Base-by-base conservation (phyloP, 805 yeast species). In the Kodamaea lidongshanica region DNA sequence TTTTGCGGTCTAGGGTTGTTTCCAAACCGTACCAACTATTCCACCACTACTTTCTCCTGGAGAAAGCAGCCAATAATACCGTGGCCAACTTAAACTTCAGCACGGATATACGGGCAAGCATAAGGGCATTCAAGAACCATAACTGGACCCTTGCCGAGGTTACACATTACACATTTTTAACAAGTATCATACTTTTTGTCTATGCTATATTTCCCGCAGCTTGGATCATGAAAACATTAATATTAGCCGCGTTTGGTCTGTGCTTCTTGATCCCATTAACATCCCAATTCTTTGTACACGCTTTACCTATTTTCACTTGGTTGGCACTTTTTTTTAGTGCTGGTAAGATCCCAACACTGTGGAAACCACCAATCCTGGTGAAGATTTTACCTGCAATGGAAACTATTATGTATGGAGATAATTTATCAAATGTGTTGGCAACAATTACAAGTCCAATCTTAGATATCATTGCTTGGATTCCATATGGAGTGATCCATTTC, bases 381-480 rank as follows among this genome's bases (percentile, higher is more conserved):
- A 79, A 88, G 43, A 79, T 84, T 13, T 68, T 88, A 28, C 96
- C 97, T 0, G 92, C 94, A 3, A 67, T 87, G 61, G 97, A 88
- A 55, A 85, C 96, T 23, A 81, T 88, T 33, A 61, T 89, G 36
- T 88, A 86, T 50, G 96, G 96, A 30, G 95, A 88, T 47, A 83
- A 89, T 56, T 66, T 89, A 46, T 77, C 88, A 31, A 83, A 81
- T 44, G 77, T 88, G 14, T 67, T 87, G 46, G 92, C 96, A 1
- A 73, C 88, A 5, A 65, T 77, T 10, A 77, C 81, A 11, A 72
- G 67, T 38, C 54, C 80, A 2, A 44, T 75, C 5, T 61, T 84
- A 33, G 97, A 88, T 51, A 64, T 88, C n/a, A 45, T 85, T 28
- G 96, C 96, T 4, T 88, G 96, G 96, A 57, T 89, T 22, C 97